These are phyloP conservation scores for Usnea hakonensis DNA, from an alignment of 495 filamentous ascomycete genomes.

Conservation along the genomic window DNA sequence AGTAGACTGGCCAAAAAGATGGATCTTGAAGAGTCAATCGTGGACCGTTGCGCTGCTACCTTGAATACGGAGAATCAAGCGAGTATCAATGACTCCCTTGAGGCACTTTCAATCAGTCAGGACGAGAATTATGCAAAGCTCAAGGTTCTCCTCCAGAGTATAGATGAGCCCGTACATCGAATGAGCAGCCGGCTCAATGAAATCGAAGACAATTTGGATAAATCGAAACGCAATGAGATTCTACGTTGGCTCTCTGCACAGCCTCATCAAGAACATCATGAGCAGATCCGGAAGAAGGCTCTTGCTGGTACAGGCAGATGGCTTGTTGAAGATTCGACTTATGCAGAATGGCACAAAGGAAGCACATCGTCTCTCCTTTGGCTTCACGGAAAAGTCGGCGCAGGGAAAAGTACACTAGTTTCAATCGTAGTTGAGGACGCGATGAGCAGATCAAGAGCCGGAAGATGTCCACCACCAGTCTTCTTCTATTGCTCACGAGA, in stretches of 20 bases:
- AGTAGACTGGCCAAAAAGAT: neutral
- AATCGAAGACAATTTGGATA: neutral
- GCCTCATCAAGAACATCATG: slow-evolving; percentile 3
- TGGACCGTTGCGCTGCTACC: neutral
- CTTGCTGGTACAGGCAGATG: slow-evolving; percentile 3
- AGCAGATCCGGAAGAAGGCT: neutral
- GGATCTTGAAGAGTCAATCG: neutral
- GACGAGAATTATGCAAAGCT: neutral
- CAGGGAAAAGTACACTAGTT: slow-evolving; percentile 7
- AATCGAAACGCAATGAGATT: neutral
- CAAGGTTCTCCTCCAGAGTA: neutral
- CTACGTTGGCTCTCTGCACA: neutral
- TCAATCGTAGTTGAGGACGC: neutral
- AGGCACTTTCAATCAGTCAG: neutral
- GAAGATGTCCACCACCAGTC: neutral
- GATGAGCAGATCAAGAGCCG: neutral
- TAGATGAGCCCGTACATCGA: neutral
- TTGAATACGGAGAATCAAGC: neutral
- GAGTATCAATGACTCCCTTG: too few relatives aligned
- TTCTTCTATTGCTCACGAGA: slow-evolving; percentile 37
- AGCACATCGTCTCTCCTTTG: slow-evolving; percentile 8
- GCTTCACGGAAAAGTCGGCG: neutral
- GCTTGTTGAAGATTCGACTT: neutral
- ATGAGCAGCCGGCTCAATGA: neutral
- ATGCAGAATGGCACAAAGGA: neutral